These are phyloP conservation scores for Hygrophila difformis DNA, from an alignment of 257 asterid genomes.

Conservation along the genomic window DNA sequence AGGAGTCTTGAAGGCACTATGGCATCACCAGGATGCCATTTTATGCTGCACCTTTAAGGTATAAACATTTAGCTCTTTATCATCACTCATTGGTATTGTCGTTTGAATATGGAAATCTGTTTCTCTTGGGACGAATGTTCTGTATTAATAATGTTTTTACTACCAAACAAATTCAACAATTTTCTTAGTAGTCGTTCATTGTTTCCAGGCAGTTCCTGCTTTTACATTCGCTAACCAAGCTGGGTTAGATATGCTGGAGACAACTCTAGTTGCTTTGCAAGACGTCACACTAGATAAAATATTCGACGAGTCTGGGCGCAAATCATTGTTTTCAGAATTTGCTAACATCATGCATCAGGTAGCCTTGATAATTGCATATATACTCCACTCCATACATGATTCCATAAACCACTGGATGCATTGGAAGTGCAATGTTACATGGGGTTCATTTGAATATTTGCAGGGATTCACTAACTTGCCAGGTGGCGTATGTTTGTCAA, in stretches of 20 bases:
- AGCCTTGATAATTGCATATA: too few relatives aligned
- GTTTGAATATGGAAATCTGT: too few relatives aligned
- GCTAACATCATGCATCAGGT: conserved; percentile 96
- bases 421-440: too few relatives aligned
- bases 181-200: neutral
- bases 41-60: conserved; percentile 97
- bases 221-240: conserved; percentile 90
- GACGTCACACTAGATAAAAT: conserved; percentile 80
- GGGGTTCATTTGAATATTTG: neutral
- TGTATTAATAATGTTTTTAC: too few relatives aligned
- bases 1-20: conserved; percentile 61
- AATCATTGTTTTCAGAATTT: conserved; percentile 65
- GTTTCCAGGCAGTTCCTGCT: conserved; percentile 65
- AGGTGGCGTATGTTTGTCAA: conserved; percentile 84
- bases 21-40: conserved; percentile 95
- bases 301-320: conserved; percentile 73
- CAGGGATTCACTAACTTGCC: conserved; percentile 82
- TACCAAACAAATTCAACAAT: neutral
- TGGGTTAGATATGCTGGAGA: conserved; percentile 95
- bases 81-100: too few relatives aligned
- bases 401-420: too few relatives aligned
- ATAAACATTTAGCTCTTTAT: too few relatives aligned
- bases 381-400: too few relatives aligned
- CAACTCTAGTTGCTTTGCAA: conserved; percentile 80
- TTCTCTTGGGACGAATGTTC: too few relatives aligned